phyloP scores from a whole-genome alignment of 179 eudicot genomes.

The Pouteria campechiana region DNA sequence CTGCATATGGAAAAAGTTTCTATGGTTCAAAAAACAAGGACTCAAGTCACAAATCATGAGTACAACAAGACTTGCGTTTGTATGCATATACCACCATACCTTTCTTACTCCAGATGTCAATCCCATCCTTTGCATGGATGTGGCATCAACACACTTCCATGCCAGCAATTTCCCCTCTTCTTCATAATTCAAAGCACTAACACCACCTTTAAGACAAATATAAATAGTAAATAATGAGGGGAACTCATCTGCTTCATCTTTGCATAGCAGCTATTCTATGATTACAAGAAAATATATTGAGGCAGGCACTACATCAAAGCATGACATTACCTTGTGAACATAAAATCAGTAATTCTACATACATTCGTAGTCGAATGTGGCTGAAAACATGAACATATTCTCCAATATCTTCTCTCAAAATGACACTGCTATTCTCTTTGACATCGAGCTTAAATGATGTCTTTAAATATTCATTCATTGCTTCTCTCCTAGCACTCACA shows the following conservation, averaged over 20 bases:
- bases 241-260: too few species aligned
- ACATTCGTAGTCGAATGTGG: slow-evolving; percentile 92
- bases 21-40: neutral
- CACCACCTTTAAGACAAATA: slow-evolving; percentile 30
- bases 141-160: slow-evolving; percentile 59
- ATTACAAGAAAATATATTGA: neutral
- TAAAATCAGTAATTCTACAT: slow-evolving; percentile 57
- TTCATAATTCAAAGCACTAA: slow-evolving; percentile 12
- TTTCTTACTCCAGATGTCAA: slow-evolving; percentile 92
- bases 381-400: slow-evolving; percentile 72
- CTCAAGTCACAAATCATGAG: neutral
- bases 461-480: slow-evolving; percentile 46
- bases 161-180: slow-evolving; percentile 22
- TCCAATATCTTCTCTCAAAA: slow-evolving; percentile 72
- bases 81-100: slow-evolving; percentile 27
- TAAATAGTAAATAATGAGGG: neutral
- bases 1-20: slow-evolving; percentile 27
- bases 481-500: slow-evolving; percentile 35
- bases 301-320: neutral
- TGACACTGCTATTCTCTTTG: slow-evolving; percentile 28
- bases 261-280: too few species aligned
- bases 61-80: neutral
- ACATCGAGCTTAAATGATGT: slow-evolving; percentile 42
- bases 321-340: slow-evolving; percentile 36
- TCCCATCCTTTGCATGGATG: slow-evolving; percentile 68